These are phyloP conservation scores for Trichoderma sp. DNA, from an alignment of 2,329 filamentous ascomycete genomes.

Conservation along the genomic window DNA sequence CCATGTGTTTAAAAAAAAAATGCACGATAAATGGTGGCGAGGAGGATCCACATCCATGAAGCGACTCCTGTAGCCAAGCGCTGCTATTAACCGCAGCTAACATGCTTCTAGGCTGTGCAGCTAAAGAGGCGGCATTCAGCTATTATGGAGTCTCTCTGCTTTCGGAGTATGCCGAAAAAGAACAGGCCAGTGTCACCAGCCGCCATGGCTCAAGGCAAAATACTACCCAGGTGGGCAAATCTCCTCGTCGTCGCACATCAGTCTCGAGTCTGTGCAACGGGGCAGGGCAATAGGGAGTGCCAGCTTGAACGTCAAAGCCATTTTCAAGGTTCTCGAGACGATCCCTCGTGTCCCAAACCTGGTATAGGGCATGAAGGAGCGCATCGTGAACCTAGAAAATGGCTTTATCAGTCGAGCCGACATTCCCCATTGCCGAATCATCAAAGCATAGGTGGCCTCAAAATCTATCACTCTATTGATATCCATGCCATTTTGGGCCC, in stretches of 20 bases:
- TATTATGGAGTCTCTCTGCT: not conserved
- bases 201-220: not conserved
- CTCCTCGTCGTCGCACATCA: not conserved
- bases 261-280: not conserved
- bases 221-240: not conserved
- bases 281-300: not conserved
- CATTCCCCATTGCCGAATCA: not conserved
- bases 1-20: not conserved
- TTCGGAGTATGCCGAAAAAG: not conserved
- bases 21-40: not conserved
- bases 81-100: not conserved
- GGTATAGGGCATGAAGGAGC: not conserved
- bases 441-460: not conserved
- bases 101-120: not conserved
- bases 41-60: slow-evolving; percentile 12
- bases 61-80: not conserved
- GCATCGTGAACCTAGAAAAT: not conserved
- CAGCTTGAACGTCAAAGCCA: not conserved
- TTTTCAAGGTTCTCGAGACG: not conserved
- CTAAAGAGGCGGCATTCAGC: not conserved
- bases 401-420: not conserved
- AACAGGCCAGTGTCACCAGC: not conserved
- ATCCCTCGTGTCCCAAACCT: not conserved
- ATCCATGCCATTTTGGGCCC: not conserved
- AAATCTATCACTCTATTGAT: not conserved